A percentile compares a stretch with the other conserved stretches of the same genome.
These are phyloP conservation scores for Phaseolus lunatus DNA, from an alignment of 306 rosid genomes.

Conservation along the genomic window DNA sequence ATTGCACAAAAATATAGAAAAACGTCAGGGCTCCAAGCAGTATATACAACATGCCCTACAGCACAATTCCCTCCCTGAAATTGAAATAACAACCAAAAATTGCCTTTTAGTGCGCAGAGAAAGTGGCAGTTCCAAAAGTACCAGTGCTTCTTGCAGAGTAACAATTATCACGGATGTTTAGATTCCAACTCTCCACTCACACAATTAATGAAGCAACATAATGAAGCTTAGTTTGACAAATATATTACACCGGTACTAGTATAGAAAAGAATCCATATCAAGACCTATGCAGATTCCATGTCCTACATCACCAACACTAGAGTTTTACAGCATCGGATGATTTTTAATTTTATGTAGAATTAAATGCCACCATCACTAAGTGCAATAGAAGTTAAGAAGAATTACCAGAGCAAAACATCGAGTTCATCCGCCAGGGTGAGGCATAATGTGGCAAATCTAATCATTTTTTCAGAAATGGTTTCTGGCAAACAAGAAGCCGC, in stretches of 20 bases:
- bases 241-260: not conserved
- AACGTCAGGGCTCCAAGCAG: slow-evolving; percentile 44
- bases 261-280: not conserved
- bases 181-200: not conserved
- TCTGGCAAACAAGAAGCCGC: slow-evolving; percentile 87
- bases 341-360: slow-evolving; percentile 1
- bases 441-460: slow-evolving; percentile 42
- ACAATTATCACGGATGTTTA: not conserved
- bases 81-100: slow-evolving; percentile 16
- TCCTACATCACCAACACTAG: not conserved
- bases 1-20: slow-evolving; percentile 43
- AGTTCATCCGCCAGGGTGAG: slow-evolving; percentile 51
- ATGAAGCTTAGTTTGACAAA: not conserved
- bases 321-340: not conserved
- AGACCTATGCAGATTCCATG: slow-evolving; percentile 4
- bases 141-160: too few relatives aligned
- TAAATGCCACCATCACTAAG: slow-evolving; percentile 1
- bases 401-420: slow-evolving; percentile 58
- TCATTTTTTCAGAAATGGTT: slow-evolving; percentile 85
- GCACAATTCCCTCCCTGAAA: slow-evolving; percentile 52
- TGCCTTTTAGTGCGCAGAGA: slow-evolving; percentile 21
- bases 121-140: not conserved
- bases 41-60: slow-evolving; percentile 45
- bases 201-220: not conserved
- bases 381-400: slow-evolving; percentile 39